phyloP scores from a whole-genome alignment of 176 grass and related monocot species.

The Lolium multiflorum region DNA sequence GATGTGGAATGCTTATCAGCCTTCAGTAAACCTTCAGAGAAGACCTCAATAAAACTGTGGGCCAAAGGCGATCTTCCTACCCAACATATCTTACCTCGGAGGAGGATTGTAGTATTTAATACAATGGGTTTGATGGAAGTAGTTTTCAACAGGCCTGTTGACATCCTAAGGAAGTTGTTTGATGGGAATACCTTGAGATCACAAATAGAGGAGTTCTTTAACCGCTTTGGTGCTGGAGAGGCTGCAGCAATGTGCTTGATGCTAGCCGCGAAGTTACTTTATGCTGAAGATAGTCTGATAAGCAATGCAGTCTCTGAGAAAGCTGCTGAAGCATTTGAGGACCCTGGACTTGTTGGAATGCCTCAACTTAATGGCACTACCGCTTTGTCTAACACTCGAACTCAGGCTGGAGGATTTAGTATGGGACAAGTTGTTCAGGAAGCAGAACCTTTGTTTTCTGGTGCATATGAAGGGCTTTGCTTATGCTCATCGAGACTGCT shows the following conservation, averaged over 20 bases:
- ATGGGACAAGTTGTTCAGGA: conserved; percentile 99
- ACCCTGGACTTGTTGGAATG: conserved; percentile 85
- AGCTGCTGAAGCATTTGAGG: conserved; percentile 96
- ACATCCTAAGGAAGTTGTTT: conserved; percentile 93
- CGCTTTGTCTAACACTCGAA: conserved; percentile 70
- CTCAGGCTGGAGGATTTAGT: conserved; percentile 91
- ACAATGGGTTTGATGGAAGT: conserved; percentile 95
- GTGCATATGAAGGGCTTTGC: conserved; percentile 95
- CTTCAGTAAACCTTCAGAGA: conserved; percentile 68
- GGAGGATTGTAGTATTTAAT: conserved; percentile 90
- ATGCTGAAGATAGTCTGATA: conserved; percentile 79
- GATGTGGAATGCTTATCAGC: conserved; percentile 74
- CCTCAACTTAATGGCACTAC: conserved; percentile 73
- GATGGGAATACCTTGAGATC: conserved; percentile 75
- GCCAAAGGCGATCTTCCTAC: conserved; percentile 92
- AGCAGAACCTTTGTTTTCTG: conserved; percentile 89
- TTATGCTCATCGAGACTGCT: conserved; percentile 93
- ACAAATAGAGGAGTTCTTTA: conserved; percentile 95
- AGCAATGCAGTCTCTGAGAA: conserved; percentile 78
- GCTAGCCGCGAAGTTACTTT: conserved; percentile 82
- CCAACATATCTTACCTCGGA: conserved; percentile 90
- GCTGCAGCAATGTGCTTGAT: conserved; percentile 98
- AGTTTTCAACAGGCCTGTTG: conserved; percentile 90
- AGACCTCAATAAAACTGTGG: conserved; percentile 74
- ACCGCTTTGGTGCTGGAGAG: conserved; percentile 86